Conservation (phyloP, 75 land plant species). For the Picea sitchensis region DNA sequence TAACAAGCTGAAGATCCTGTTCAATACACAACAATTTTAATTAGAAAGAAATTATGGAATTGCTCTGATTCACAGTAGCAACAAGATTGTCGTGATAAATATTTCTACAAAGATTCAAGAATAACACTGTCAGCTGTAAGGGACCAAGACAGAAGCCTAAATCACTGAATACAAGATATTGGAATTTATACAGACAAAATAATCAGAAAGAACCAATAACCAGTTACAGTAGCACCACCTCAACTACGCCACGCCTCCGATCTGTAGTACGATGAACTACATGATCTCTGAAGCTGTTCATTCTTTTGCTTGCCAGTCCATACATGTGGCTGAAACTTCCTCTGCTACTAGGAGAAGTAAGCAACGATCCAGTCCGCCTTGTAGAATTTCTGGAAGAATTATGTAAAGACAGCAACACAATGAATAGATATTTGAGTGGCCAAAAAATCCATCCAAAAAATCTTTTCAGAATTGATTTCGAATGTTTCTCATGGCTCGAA, state of each 20-base stretch:
- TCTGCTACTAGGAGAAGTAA: neutral
- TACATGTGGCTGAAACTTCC: conserved; percentile 25
- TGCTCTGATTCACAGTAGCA: neutral
- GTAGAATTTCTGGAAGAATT: conserved; percentile 11
- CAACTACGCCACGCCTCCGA: conserved; percentile 88
- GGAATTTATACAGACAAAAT: neutral
- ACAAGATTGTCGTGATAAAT: neutral
- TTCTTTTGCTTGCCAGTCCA: conserved; percentile 32
- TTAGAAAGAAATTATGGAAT: neutral
- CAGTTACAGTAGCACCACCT: conserved; percentile 42
- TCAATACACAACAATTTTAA: conserved; percentile 10
- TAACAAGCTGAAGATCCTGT: conserved; percentile 91
- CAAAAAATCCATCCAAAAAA: conserved; percentile 61
- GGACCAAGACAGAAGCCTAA: neutral
- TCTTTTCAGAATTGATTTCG: conserved; percentile 24
- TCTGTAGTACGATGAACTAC: conserved; percentile 71
- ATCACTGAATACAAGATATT: neutral
- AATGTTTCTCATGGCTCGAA: conserved; percentile 30
- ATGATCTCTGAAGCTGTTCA: conserved; percentile 50
- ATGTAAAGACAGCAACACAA: conserved; percentile 9
- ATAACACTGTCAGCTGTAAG: neutral
- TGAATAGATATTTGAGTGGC: conserved; percentile 32
- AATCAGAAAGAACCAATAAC: conserved; percentile 5
- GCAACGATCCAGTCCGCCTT: neutral
- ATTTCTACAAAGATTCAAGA: neutral